phyloP scores from a whole-genome alignment of 2,329 filamentous ascomycete species.

The Diaporthe batatas region DNA sequence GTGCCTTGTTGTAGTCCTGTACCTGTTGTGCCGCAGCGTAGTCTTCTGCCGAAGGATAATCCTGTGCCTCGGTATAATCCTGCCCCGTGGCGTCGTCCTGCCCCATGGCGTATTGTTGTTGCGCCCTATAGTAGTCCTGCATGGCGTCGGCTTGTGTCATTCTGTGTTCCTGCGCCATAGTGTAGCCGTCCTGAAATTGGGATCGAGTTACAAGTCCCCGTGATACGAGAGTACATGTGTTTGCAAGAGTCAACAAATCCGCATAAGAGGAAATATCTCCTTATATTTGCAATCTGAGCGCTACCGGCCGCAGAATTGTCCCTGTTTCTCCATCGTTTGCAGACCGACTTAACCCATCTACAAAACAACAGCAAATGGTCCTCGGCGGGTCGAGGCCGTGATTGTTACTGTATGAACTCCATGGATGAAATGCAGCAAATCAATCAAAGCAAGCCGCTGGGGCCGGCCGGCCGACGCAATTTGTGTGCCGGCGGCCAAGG shows the following conservation, averaged over 20 bases:
- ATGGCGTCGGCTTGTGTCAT: not conserved
- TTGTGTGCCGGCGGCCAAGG: not conserved
- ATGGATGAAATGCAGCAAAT: not conserved
- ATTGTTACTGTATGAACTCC: not conserved
- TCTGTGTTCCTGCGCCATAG: not conserved
- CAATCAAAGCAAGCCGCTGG: conserved; percentile 5
- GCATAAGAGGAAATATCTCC: not conserved
- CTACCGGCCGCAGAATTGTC: not conserved
- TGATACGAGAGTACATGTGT: not conserved
- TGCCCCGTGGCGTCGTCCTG: not conserved
- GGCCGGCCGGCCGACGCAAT: not conserved
- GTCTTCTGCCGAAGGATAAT: not conserved
- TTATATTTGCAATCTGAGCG: not conserved
- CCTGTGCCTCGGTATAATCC: too few species aligned
- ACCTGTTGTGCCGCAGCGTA: not conserved
- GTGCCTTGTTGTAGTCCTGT: not conserved
- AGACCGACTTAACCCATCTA: not conserved
- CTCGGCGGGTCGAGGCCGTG: not conserved
- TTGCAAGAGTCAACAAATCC: not conserved
- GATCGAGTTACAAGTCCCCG: not conserved
- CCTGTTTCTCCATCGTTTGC: not conserved
- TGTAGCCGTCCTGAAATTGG: not conserved
- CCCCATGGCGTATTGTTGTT: not conserved
- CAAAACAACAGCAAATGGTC: not conserved
- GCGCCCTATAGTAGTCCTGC: not conserved